Conservation (phyloP, 495 filamentous ascomycete species). For the Beverwykella pulmonaria region DNA sequence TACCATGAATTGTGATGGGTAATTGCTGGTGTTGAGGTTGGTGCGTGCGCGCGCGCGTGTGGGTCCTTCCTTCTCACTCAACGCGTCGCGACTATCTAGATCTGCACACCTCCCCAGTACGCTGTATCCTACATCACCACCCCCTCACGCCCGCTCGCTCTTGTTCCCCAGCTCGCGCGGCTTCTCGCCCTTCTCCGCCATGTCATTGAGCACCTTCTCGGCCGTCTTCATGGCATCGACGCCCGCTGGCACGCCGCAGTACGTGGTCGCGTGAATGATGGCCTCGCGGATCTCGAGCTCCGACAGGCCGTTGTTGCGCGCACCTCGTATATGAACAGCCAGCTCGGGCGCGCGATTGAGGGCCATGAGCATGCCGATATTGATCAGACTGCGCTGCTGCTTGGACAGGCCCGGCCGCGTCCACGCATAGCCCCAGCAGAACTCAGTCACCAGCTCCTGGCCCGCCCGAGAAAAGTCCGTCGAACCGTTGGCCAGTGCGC, state of each 20-base stretch:
- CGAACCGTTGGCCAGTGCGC: conserved; percentile 49
- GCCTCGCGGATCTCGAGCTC: conserved; percentile 60
- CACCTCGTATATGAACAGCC: conserved; percentile 56
- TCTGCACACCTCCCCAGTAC: background rate
- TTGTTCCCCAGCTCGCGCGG: conserved; percentile 28
- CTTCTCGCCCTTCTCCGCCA: conserved; percentile 35
- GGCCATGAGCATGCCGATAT: conserved; percentile 60
- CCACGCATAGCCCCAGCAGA: conserved; percentile 61
- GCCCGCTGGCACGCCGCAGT: conserved; percentile 62
- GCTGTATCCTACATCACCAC: background rate
- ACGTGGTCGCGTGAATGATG: conserved; percentile 57
- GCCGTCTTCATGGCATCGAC: conserved; percentile 54
- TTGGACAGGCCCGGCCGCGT: conserved; percentile 57
- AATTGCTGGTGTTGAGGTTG: conserved; percentile 32
- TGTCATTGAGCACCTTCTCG: conserved; percentile 44
- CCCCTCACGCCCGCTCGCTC: conserved; percentile 23
- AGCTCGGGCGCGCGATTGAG: conserved; percentile 57
- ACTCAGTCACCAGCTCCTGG: conserved; percentile 59
- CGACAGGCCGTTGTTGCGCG: conserved; percentile 57
- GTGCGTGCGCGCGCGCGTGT: conserved; percentile 4
- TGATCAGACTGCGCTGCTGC: conserved; percentile 59
- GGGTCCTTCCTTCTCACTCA: background rate
- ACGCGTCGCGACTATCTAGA: conserved; percentile 10
- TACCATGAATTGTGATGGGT: background rate
- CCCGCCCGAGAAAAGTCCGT: conserved; percentile 55